Evolutionary conservation across 179 eudicot species (phyloP).

Genomic region (Carnegiea gigantea): DNA sequence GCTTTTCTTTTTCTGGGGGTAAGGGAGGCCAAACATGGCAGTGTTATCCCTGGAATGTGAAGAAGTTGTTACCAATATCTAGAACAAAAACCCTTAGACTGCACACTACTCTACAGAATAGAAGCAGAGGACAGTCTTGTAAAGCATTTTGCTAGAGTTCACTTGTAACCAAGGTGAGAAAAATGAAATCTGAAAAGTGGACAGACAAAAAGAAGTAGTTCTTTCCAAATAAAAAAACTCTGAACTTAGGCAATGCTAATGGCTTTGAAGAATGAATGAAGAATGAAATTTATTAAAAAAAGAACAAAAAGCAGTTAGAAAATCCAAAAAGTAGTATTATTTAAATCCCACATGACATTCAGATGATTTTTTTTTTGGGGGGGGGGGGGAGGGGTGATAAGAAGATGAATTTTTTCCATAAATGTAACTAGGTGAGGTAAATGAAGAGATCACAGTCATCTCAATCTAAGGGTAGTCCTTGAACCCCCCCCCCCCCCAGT

Average conservation of each 20-base stretch:
- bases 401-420: not conserved
- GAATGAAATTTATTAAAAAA: not conserved
- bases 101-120: not conserved
- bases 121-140: not conserved
- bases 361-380: too few relatives aligned
- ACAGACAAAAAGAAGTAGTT: not conserved
- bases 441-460: not conserved
- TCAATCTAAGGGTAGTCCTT: not conserved
- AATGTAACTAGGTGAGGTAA: not conserved
- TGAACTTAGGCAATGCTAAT: not conserved
- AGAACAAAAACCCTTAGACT: not conserved
- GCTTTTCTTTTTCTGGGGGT: not conserved
- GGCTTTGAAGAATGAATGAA: not conserved
- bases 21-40: not conserved
- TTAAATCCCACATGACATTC: not conserved
- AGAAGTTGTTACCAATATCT: too few relatives aligned
- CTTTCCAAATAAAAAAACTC: not conserved
- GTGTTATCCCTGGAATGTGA: not conserved
- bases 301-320: not conserved
- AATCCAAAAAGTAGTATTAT: not conserved
- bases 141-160: not conserved
- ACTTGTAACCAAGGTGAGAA: not conserved
- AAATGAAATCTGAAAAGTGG: not conserved
- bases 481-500: not conserved
- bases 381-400: too few relatives aligned